Base-by-base conservation (phyloP, 257 asterid species). In the Capsicum pubescens region DNA sequence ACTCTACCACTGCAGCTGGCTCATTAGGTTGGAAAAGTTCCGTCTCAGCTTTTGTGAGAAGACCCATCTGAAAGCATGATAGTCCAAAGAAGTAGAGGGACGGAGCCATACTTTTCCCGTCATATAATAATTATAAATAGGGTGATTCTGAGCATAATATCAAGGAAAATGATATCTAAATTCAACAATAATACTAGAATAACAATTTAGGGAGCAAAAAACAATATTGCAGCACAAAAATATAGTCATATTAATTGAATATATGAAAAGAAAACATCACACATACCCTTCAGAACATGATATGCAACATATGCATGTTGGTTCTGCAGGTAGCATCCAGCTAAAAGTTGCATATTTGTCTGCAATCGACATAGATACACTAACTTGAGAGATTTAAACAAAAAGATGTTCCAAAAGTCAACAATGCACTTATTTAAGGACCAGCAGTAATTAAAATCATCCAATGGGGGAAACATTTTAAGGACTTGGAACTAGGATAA, bases 71-170 rank as follows among this genome's bases (percentile, higher is more conserved):
- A 91, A 92, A 95, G 93, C 98, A 97, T 80, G 98, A 91, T 58
- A 90, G 92, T 14, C 97, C 99, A 91, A 97, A 93, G 93, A 95
- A 91, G 94, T 97, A 97, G 89, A 98, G 99, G 83, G 97, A 93
- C 85, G 92, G 94, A 84, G 97, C 90, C 91, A 87, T 83, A 58
- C 88, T 90, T 13, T 91, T 89, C 84, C 99, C 99, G 93, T 88
- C 90, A 91, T 76, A 86, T 52, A 79, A 74, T 60, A 78, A 81
- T 39, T 12, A 39, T 61, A 61, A 81, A 35, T 67, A 50, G 80
- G 83, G 61, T 15, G 72, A 87, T 50, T 63, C 82, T 80, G 79
- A 64, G 82, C 67, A 71, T 78, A 85, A 80, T 32, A 59, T 69
- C 44, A 72, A 16, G 21, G 66, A 58, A 48, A 15, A 13, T 55